Evolutionary conservation across 2,329 filamentous ascomycete species (phyloP).

Genomic region (Thelonectria olida): DNA sequence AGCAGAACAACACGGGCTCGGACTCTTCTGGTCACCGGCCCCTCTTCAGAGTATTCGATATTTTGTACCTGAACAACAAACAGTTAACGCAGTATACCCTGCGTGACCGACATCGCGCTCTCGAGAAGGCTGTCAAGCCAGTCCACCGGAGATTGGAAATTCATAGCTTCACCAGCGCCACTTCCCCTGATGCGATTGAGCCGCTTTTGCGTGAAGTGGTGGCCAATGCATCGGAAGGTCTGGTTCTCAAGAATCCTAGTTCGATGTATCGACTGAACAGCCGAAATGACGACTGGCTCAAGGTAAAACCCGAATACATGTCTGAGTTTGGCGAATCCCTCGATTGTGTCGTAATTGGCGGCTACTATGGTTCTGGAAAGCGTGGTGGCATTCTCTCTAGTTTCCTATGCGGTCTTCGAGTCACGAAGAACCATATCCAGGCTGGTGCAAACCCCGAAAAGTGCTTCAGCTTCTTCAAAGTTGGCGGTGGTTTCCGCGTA

Average conservation of each 20-base stretch:
- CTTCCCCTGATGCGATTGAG: slow-evolving; percentile 77
- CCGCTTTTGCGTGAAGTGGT: slow-evolving; percentile 82
- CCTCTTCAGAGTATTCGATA: slow-evolving; percentile 88
- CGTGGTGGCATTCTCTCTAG: slow-evolving; percentile 85
- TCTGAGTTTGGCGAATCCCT: slow-evolving; percentile 92
- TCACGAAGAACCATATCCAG: slow-evolving; percentile 73
- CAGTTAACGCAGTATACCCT: slow-evolving; percentile 85
- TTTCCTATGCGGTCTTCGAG: slow-evolving; percentile 88
- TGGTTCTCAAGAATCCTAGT: slow-evolving; percentile 92
- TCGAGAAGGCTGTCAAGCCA: slow-evolving; percentile 75
- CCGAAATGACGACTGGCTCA: slow-evolving; percentile 96
- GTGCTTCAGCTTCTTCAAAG: slow-evolving; percentile 95
- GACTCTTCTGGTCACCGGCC: slow-evolving; percentile 64
- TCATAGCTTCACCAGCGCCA: slow-evolving; percentile 75
- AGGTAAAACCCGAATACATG: slow-evolving; percentile 99
- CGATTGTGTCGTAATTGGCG: slow-evolving; percentile 89
- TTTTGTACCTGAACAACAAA: slow-evolving; percentile 85
- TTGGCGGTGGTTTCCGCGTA: slow-evolving; percentile 90
- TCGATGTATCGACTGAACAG: slow-evolving; percentile 89
- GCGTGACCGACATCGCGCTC: slow-evolving; percentile 78
- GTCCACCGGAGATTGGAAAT: slow-evolving; percentile 84
- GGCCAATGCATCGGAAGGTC: slow-evolving; percentile 85
- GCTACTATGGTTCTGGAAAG: slow-evolving; percentile 89
- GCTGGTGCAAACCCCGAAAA: slow-evolving; percentile 72
- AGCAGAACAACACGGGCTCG: slow-evolving; percentile 70